Conservation (phyloP, 2,329 filamentous ascomycete genomes). For the Clonostachys rhizophaga region DNA sequence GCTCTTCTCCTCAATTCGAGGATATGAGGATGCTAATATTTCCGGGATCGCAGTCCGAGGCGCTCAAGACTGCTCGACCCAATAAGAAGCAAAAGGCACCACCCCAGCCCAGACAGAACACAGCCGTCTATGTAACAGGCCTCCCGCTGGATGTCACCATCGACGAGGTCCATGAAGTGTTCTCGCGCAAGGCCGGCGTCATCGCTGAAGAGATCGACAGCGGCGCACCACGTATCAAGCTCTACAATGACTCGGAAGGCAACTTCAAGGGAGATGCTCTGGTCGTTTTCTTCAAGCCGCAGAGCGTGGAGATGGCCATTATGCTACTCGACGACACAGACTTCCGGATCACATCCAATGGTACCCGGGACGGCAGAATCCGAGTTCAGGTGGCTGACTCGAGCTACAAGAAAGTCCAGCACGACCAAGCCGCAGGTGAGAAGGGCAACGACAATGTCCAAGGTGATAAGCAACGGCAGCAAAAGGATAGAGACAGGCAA, state of each 20-base stretch:
- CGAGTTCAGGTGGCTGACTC: slow-evolving; percentile 79
- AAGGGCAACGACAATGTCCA: slow-evolving; percentile 9
- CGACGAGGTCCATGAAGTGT: slow-evolving; percentile 77
- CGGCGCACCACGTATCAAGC: slow-evolving; percentile 82
- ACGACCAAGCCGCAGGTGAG: slow-evolving; percentile 37
- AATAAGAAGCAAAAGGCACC: slow-evolving; percentile 42
- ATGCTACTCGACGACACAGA: slow-evolving; percentile 77
- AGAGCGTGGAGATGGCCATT: slow-evolving; percentile 84
- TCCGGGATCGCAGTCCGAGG: slow-evolving; percentile 5
- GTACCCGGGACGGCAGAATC: slow-evolving; percentile 59
- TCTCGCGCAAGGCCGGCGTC: slow-evolving; percentile 80
- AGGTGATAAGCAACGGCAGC: slow-evolving; percentile 29
- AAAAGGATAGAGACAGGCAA: slow-evolving; percentile 67
- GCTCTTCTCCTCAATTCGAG: background rate
- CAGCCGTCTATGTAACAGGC: slow-evolving; percentile 86
- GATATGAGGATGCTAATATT: slow-evolving; percentile 5
- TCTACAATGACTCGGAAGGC: slow-evolving; percentile 79
- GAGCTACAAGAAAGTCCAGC: slow-evolving; percentile 85
- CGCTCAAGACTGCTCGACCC: slow-evolving; percentile 30
- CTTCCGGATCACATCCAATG: slow-evolving; percentile 61
- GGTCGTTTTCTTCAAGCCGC: slow-evolving; percentile 90
- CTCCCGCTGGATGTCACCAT: slow-evolving; percentile 75
- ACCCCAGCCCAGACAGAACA: slow-evolving; percentile 63
- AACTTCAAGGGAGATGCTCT: slow-evolving; percentile 92
- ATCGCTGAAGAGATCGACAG: slow-evolving; percentile 93